Evolutionary conservation across 371 early-diverging fungal species (phyloP), one percentile per base, ranked within the genome.

Genomic region (Rhizomucor pusillus): DNA sequence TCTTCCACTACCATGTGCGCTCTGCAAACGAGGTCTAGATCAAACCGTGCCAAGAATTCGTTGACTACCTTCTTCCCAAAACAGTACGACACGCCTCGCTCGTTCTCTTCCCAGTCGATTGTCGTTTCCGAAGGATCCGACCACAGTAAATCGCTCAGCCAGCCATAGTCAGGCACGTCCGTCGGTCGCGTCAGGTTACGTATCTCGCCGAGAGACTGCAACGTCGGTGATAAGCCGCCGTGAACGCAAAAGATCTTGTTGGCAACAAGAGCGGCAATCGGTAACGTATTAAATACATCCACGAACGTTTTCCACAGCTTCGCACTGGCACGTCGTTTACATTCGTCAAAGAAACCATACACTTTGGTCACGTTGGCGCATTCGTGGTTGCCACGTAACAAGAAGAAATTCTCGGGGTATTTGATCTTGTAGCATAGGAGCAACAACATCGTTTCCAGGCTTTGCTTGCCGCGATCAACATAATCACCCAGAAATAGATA

Each of bases 301-400:
- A 94, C 92, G 71, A 99, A 99, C 12, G 87, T 81, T 70, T 92
- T 95, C 99, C 99, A 99, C 50, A 96, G 82, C 63, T 93, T 93
- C 47, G 90, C 75, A 65, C 80, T 94, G 47, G 87, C 87, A 56
- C 99, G 79, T 57, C 98, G 90, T 70, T 97, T 99, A 84, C 96
- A 95, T 77, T 99, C 99, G 71, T 99, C 99, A 71, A 95, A 99
- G 75, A 99, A 99, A 6, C 99, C 99, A 71, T 99, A 99, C n/a
- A 99, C 77, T 79, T 90, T 82, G 57, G 94, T 96, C 11, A 99
- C 92, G 62, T 88, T 90, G 20, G 95, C 95, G 63, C 92, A 93
- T 71, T 99, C 99, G 75, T 99, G 99, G 75, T 99, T 99, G 25
- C 99, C 99, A 45, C 99, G 79, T 51, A 99, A 73, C 35, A 98